Evolutionary conservation across 2,329 filamentous ascomycete genomes (phyloP).

Genomic region (Penicillium sp.): DNA sequence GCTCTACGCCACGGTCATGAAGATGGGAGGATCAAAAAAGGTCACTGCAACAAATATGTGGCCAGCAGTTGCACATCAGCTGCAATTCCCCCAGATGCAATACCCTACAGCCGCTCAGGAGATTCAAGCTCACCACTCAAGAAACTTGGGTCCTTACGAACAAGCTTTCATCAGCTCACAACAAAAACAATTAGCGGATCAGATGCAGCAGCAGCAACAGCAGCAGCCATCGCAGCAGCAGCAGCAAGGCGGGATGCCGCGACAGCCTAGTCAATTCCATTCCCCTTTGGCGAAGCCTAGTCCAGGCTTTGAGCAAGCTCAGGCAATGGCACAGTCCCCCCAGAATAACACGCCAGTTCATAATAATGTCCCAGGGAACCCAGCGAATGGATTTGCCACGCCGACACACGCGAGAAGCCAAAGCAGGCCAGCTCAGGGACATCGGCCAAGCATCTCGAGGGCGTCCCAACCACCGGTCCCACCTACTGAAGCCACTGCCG

Average conservation of each 20-base stretch:
- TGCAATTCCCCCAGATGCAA: conserved; percentile 61
- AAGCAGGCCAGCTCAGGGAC: conserved; percentile 31
- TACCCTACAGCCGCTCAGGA: conserved; percentile 66
- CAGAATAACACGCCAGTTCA: conserved; percentile 31
- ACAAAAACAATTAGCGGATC: conserved; percentile 40
- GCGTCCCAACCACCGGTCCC: conserved; percentile 34
- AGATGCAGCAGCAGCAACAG: conserved; percentile 10
- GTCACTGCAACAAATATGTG: conserved; percentile 70
- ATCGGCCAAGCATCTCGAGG: conserved; percentile 34
- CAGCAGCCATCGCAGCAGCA: conserved; percentile 33
- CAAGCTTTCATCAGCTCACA: conserved; percentile 46
- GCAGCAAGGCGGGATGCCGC: conserved; percentile 40
- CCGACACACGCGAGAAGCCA: conserved; percentile 36
- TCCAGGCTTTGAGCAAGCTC: conserved; percentile 46
- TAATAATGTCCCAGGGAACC: conserved; percentile 31
- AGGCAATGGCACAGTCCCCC: conserved; percentile 34
- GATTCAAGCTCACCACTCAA: conserved; percentile 69
- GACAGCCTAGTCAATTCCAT: conserved; percentile 41
- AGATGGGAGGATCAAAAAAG: conserved; percentile 72
- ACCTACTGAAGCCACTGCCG: conserved; percentile 28
- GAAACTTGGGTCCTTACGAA: conserved; percentile 75
- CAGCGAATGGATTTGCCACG: conserved; percentile 42
- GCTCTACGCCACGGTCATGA: conserved; percentile 75
- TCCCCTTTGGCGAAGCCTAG: conserved; percentile 49
- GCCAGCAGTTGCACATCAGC: conserved; percentile 65